Conservation (phyloP, 2,329 filamentous ascomycete species). For the Penicillium capsulatum region DNA sequence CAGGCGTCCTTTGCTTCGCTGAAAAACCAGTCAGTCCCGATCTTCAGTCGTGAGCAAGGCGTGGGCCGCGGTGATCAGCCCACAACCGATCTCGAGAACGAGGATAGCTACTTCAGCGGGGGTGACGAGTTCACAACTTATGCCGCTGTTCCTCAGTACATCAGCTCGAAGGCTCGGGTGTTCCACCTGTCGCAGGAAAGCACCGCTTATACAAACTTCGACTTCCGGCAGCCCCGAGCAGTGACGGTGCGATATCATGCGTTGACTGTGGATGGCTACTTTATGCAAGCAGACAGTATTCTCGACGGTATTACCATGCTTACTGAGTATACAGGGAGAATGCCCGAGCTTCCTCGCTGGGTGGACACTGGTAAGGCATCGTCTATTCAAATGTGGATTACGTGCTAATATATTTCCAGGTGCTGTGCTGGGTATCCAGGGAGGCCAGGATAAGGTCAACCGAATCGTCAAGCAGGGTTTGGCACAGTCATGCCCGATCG, state of each 20-base stretch:
- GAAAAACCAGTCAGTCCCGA: constrained; percentile 25
- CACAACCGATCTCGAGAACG: constrained; percentile 15
- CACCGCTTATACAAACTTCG: constrained; percentile 32
- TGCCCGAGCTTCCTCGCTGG: constrained; percentile 31
- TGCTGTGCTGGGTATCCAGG: constrained; percentile 37
- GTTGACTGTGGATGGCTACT: constrained; percentile 14
- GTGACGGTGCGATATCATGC: constrained; percentile 22
- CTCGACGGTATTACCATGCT: constrained; percentile 33
- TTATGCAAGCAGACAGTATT: constrained; percentile 24
- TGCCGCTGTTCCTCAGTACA: constrained; percentile 31
- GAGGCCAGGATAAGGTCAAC: constrained; percentile 35
- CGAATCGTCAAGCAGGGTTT: constrained; percentile 31
- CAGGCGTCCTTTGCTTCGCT: constrained; percentile 25
- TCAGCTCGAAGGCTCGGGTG: constrained; percentile 28
- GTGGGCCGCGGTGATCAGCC: constrained; percentile 26
- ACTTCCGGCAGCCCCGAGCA: constrained; percentile 22
- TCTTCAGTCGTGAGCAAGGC: constrained; percentile 25
- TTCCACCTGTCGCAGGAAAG: constrained; percentile 29
- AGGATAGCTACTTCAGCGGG: constrained; percentile 25
- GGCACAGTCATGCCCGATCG: constrained; percentile 29
- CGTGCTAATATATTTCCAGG: constrained; percentile 6
- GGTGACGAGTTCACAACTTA: constrained; percentile 34
- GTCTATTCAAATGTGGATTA: not conserved
- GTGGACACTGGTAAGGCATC: constrained; percentile 19
- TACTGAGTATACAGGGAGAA: constrained; percentile 33